These are phyloP conservation scores for Martensiomyces pterosporus DNA, from an alignment of 192 early-diverging fungal genomes.

Conservation along the genomic window DNA sequence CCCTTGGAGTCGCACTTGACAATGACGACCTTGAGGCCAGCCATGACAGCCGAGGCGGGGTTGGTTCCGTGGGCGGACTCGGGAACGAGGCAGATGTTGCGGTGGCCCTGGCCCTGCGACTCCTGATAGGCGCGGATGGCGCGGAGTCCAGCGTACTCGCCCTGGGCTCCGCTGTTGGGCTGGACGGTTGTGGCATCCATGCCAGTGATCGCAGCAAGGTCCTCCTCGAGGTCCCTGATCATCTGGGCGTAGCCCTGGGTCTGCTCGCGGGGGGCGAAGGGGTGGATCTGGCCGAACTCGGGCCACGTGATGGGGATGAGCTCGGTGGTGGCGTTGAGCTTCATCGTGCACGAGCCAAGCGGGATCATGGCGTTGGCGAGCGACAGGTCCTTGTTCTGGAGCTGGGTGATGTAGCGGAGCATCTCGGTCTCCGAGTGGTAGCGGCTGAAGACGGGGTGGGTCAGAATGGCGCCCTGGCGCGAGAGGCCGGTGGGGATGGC, in stretches of 20 bases:
- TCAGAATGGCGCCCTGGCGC: constrained; percentile 74
- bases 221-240: constrained; percentile 83
- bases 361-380: constrained; percentile 99
- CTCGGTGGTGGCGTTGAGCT: constrained; percentile 97
- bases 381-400: constrained; percentile 98
- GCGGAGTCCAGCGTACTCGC: constrained; percentile 97
- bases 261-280: constrained; percentile 93
- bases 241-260: constrained; percentile 89
- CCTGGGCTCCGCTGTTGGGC: constrained; percentile 99
- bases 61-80: constrained; percentile 99
- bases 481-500: constrained; percentile 60
- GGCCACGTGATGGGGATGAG: constrained; percentile 99
- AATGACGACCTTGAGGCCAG: constrained; percentile 88
- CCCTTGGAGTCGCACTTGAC: constrained; percentile 90
- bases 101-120: constrained; percentile 74
- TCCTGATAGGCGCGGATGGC: constrained; percentile 91
- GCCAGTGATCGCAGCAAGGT: constrained; percentile 88
- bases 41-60: constrained; percentile 98
- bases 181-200: constrained; percentile 91
- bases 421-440: constrained; percentile 99
- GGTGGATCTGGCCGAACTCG: constrained; percentile 92
- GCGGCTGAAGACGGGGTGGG: constrained; percentile 91
- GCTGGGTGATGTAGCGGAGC: constrained; percentile 91
- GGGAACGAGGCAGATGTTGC: constrained; percentile 94
- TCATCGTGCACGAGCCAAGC: constrained; percentile 99